A percentile compares a stretch with the other conserved stretches of the same genome.
Conservation (phyloP, 2,329 filamentous ascomycete genomes). For the Coccinonectria pachysandricola region DNA sequence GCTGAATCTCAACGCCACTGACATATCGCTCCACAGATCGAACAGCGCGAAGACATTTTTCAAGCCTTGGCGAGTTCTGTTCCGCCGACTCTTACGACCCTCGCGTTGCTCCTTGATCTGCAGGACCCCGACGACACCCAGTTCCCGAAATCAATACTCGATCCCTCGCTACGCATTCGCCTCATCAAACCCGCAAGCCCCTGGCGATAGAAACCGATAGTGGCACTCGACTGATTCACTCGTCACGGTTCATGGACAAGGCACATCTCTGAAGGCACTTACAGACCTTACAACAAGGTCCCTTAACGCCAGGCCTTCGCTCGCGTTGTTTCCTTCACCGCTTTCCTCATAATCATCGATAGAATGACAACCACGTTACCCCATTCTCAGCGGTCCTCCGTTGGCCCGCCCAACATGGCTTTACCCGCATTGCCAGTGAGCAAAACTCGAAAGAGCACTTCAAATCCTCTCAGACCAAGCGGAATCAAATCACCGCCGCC, state of each 20-base stretch:
- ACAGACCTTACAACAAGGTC: slow-evolving; percentile 14
- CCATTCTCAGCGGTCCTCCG: slow-evolving; percentile 54
- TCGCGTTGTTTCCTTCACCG: slow-evolving; percentile 7
- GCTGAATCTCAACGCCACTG: no score
- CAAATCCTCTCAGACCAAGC: slow-evolving; percentile 29
- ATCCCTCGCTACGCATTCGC: no score
- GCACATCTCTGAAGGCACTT: slow-evolving; percentile 11
- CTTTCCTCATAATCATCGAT: slow-evolving; percentile 4
- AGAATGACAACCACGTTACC: slow-evolving; percentile 47
- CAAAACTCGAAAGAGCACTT: slow-evolving; percentile 62
- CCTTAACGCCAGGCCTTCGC: slow-evolving; percentile 9
- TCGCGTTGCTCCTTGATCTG: no score
- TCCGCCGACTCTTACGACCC: no score
- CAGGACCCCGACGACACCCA: no score
- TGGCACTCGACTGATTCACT: slow-evolving; percentile 4
- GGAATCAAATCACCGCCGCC: slow-evolving; percentile 32
- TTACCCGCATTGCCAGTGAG: slow-evolving; percentile 64
- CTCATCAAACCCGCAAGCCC: no score
- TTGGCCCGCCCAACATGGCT: slow-evolving; percentile 60
- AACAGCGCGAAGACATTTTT: no score
- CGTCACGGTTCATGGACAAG: slow-evolving; percentile 21
- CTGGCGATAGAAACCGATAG: no score
- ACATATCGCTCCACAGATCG: no score
- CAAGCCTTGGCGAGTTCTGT: no score
- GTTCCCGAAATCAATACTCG: no score